phyloP scores from a whole-genome alignment of 495 filamentous ascomycete genomes.

The Massariosphaeria phaeospora region DNA sequence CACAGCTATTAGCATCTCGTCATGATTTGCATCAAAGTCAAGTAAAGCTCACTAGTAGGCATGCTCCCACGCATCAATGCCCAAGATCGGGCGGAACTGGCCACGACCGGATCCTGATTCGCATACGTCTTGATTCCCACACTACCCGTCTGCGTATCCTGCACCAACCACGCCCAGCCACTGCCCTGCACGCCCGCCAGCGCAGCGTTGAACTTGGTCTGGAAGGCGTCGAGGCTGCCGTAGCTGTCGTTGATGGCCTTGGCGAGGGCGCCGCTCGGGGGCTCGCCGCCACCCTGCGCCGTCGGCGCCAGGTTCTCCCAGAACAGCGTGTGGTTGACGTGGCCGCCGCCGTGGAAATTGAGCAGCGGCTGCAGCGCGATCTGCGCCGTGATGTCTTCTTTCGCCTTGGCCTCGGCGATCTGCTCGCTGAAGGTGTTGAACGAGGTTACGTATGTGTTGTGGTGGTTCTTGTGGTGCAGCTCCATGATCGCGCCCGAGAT shows the following conservation, averaged over 20 bases:
- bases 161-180: conserved; percentile 92
- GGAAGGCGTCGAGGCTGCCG: conserved; percentile 66
- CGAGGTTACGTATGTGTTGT: conserved; percentile 72
- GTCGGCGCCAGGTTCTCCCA: conserved; percentile 89
- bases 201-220: conserved; percentile 70
- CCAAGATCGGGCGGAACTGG: conserved; percentile 78
- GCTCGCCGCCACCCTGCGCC: conserved; percentile 67
- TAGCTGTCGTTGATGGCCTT: conserved; percentile 73
- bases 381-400: conserved; percentile 59
- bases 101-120: conserved; percentile 92
- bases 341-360: conserved; percentile 93
- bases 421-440: conserved; percentile 62
- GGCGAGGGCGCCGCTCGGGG: conserved; percentile 59
- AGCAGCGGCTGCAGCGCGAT: conserved; percentile 79
- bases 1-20: conserved; percentile 13
- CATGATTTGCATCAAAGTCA: background rate
- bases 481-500: conserved; percentile 99
- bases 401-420: conserved; percentile 54
- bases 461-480: conserved; percentile 74
- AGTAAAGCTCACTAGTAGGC: conserved; percentile 58
- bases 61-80: conserved; percentile 98
- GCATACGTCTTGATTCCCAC: conserved; percentile 74
- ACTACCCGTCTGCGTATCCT: conserved; percentile 70
- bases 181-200: conserved; percentile 87
- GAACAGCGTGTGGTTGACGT: conserved; percentile 89